Conservation (phyloP, 1,284 basidiomycete genomes). For the Irpex sp. region DNA sequence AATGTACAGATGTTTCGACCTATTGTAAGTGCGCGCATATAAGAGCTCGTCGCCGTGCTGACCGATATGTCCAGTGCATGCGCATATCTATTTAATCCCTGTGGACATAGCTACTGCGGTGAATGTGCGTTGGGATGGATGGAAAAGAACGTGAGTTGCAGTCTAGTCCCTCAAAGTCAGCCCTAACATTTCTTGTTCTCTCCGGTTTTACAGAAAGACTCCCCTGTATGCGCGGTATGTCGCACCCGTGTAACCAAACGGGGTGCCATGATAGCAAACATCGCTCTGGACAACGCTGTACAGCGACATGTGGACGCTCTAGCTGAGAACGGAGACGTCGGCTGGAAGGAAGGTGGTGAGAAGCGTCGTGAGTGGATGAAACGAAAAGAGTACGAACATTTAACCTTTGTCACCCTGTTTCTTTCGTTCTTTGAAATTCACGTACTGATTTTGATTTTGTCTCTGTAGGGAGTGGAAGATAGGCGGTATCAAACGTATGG, state of each 20-base stretch:
- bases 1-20: conserved; percentile 27
- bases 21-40: conserved; percentile 24
- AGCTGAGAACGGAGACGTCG: conserved; percentile 20
- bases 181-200: not conserved
- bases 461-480: not conserved
- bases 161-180: not conserved
- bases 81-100: conserved; percentile 28
- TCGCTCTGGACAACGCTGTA: conserved; percentile 26
- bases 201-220: conserved; percentile 7
- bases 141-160: conserved; percentile 19
- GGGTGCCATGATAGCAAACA: conserved; percentile 29
- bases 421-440: not conserved
- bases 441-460: not conserved
- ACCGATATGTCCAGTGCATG: conserved; percentile 18
- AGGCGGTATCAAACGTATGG: not conserved
- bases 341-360: conserved; percentile 24
- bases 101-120: conserved; percentile 32
- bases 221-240: conserved; percentile 30
- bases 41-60: not conserved
- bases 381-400: conserved; percentile 24
- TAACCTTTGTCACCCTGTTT: not conserved
- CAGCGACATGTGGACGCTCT: conserved; percentile 27
- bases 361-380: conserved; percentile 22
- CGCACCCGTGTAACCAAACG: conserved; percentile 18
- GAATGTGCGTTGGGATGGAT: conserved; percentile 30